Percentiles rank a stretch among this genome's conserved stretches.
phyloP scores from a whole-genome alignment of 2,329 filamentous ascomycete species.

The Conoideocrella luteorostrata region DNA sequence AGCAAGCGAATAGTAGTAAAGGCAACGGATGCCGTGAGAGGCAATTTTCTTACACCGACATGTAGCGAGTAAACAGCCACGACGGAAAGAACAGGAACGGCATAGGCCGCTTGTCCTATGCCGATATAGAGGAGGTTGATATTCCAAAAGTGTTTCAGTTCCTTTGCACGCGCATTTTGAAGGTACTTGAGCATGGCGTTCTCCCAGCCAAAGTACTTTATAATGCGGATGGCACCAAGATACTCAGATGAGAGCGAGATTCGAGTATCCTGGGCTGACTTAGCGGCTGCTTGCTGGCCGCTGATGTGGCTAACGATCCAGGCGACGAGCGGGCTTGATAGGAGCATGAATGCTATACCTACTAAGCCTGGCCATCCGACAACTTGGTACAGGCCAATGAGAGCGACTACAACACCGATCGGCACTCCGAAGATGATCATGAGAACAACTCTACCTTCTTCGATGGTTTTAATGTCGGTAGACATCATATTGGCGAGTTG shows the following conservation, averaged over 20 bases:
- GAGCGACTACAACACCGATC: conserved; percentile 30
- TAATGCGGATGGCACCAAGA: conserved; percentile 39
- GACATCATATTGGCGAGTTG: conserved; percentile 42
- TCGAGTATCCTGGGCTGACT: conserved; percentile 38
- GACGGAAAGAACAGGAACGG: conserved; percentile 37
- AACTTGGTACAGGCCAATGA: conserved; percentile 38
- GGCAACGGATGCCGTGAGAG: conserved; percentile 40
- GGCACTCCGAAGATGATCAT: conserved; percentile 32
- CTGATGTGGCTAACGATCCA: conserved; percentile 36
- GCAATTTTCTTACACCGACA: conserved; percentile 33
- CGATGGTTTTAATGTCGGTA: conserved; percentile 42
- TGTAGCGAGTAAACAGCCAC: conserved; percentile 40
- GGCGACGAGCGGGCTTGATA: conserved; percentile 35
- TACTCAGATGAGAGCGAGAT: conserved; percentile 46
- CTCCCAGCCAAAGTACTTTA: conserved; percentile 50
- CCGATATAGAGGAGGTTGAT: conserved; percentile 33
- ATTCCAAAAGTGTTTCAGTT: conserved; percentile 42
- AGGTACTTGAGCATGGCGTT: conserved; percentile 36
- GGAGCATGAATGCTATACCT: conserved; percentile 33
- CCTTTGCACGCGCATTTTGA: conserved; percentile 33
- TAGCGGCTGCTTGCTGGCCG: conserved; percentile 35
- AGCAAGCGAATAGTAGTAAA: conserved; percentile 44
- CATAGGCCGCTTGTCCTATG: conserved; percentile 33
- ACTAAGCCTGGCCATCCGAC: conserved; percentile 41
- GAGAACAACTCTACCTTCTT: conserved; percentile 36